phyloP scores from a whole-genome alignment of 768 basidiomycete species.

The Candolleomyces eurysporus region DNA sequence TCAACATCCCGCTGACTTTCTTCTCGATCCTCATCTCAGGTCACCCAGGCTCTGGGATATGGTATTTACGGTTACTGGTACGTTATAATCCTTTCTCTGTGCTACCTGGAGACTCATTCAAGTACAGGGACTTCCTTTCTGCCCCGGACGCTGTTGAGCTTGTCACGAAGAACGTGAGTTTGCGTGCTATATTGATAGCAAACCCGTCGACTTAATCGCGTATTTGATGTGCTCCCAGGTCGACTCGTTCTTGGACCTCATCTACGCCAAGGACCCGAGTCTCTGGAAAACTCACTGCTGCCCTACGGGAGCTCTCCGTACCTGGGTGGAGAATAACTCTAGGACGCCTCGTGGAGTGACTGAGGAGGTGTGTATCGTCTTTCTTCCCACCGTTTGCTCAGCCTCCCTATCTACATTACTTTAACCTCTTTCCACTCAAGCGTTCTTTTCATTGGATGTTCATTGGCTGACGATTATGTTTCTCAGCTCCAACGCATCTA shows the following conservation, averaged over 20 bases:
- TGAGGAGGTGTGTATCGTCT: not conserved
- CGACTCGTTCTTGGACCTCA: slow-evolving; percentile 1
- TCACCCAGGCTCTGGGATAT: not conserved
- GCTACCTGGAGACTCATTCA: not conserved
- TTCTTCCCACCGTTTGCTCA: too few species aligned
- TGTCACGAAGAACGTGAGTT: not conserved
- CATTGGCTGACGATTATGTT: not conserved
- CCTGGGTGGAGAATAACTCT: not conserved
- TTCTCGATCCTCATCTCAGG: not conserved
- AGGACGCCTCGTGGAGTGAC: not conserved
- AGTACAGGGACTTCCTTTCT: slow-evolving; percentile 2
- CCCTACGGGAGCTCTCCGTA: not conserved
- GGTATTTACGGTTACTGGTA: slow-evolving; percentile 4
- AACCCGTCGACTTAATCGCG: not conserved
- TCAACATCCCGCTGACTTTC: not conserved
- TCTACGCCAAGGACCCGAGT: not conserved
- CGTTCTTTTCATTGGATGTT: too few species aligned
- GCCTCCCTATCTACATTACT: too few species aligned
- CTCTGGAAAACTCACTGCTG: not conserved
- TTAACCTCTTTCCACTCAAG: too few species aligned
- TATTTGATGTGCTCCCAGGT: not conserved
- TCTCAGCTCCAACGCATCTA: not conserved
- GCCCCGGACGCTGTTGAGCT: not conserved
- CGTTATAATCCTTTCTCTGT: too few species aligned
- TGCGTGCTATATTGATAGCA: not conserved